A percentile compares a stretch with the other conserved stretches of the same genome.
Evolutionary conservation across 2,329 filamentous ascomycete genomes (phyloP).

Genomic region (Exserohilum turcica): DNA sequence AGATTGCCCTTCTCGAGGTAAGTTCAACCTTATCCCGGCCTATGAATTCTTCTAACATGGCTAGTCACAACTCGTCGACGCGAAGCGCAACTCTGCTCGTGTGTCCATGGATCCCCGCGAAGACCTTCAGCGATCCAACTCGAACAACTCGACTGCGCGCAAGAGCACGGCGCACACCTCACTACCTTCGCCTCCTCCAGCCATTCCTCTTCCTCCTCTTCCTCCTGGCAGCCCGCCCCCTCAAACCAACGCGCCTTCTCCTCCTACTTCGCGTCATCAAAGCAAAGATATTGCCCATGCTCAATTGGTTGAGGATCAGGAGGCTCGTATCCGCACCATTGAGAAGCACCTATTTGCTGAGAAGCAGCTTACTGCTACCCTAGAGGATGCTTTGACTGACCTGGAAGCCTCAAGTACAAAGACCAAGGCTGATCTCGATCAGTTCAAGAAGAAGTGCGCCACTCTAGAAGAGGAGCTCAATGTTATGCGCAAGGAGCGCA

Average conservation of each 20-base stretch:
- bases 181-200: constrained; percentile 89
- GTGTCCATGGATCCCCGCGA: constrained; percentile 54
- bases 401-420: constrained; percentile 91
- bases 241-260: constrained; percentile 60
- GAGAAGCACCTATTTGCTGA: constrained; percentile 96
- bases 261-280: constrained; percentile 69
- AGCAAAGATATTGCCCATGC: constrained; percentile 81
- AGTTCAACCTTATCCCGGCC: constrained; percentile 31
- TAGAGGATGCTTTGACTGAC: constrained; percentile 94
- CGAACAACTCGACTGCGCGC: constrained; percentile 71
- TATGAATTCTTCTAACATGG: constrained; percentile 31
- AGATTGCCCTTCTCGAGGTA: constrained; percentile 80
- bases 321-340: constrained; percentile 90
- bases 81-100: constrained; percentile 54
- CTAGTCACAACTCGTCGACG: constrained; percentile 67
- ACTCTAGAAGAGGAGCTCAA: constrained; percentile 75
- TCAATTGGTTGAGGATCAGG: constrained; percentile 91
- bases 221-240: constrained; percentile 58
- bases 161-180: constrained; percentile 84
- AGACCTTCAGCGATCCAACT: constrained; percentile 61
- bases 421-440: constrained; percentile 86
- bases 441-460: constrained; percentile 84
- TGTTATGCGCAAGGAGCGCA: constrained; percentile 64
- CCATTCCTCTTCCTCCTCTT: constrained; percentile 92
- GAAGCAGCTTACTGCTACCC: constrained; percentile 91